Percentiles rank a stretch among this genome's conserved stretches.
Evolutionary conservation across 1,284 basidiomycete species (phyloP).

Genomic region (Heterobasidion occidentale): DNA sequence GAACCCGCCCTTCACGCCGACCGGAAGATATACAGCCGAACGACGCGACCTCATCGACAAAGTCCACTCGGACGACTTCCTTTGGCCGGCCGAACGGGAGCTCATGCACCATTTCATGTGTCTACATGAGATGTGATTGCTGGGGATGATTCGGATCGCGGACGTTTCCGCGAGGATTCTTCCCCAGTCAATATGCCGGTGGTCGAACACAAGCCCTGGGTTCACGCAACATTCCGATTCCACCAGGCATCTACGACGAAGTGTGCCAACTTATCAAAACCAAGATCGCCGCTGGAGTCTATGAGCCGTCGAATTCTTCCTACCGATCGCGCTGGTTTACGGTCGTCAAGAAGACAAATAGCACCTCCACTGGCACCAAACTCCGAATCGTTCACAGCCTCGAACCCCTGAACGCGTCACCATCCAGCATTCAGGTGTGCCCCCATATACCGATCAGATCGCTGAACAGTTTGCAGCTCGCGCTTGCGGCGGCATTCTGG

Average conservation of each 20-base stretch:
- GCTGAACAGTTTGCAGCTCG: not conserved
- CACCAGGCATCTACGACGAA: not conserved
- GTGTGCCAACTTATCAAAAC: not conserved
- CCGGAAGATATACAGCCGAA: not conserved
- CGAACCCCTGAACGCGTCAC: not conserved
- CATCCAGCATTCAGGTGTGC: not conserved
- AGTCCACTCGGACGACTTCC: not conserved
- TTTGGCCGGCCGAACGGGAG: slow-evolving; percentile 4
- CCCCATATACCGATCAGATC: not conserved
- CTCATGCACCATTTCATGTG: not conserved
- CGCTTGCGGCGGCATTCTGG: not conserved
- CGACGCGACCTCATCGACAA: not conserved
- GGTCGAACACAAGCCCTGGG: not conserved
- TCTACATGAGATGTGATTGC: not conserved
- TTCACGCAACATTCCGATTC: not conserved
- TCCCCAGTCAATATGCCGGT: not conserved
- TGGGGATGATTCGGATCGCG: not conserved
- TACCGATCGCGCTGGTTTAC: not conserved
- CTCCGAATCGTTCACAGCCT: not conserved
- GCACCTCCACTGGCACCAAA: not conserved
- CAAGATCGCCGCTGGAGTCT: not conserved
- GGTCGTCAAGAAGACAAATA: not conserved
- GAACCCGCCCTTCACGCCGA: not conserved
- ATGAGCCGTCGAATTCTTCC: not conserved
- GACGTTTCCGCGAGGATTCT: not conserved